Evolutionary conservation across 495 filamentous ascomycete genomes (phyloP), one percentile per base, ranked within the genome.

Genomic region (Lepidopterella palustris): DNA sequence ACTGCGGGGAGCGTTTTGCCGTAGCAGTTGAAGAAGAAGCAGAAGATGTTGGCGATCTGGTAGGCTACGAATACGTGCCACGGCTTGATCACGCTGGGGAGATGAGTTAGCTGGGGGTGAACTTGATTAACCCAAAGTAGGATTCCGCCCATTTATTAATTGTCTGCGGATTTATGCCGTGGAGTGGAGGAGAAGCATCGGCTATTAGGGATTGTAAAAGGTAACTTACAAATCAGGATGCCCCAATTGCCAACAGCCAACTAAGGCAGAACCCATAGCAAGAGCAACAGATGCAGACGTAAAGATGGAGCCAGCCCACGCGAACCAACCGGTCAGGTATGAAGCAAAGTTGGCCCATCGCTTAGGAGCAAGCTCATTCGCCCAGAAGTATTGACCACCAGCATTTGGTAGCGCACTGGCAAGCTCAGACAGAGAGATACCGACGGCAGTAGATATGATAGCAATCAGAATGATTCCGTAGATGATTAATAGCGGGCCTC

Each of bases 351-450:
- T 76, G 9, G 74, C 73, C 52, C 74, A 81, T 50, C 72, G 76
- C 57, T 69, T 74, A 0, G 84, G 82, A 5, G 84, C 82, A 49
- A 86, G 68, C 60, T 80, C 76, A 57, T 75, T 76, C 1, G 81
- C 78, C 84, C 83, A 86, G 69, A 78, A 86, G 65, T 85, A 86
- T 57, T 84, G 83, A 0, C 84, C 83, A 23, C 82, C 83, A 23
- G 82, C 79, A 68, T 83, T 84, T 1, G 84, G 84, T 66, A 84
- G 69, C 0, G 81, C 77, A 57, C 74, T 79, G 3, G 80, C 80
- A 53, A 87, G 58, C 64, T 87, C 84, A 24, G 77, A 75, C 13
- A 86, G 70, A 9, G 79, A 77, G 40, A 81, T 73, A 8, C 72
- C 83, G 28, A 83, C 79, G 62, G 79, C 82, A 3, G 73, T 73